Evolutionary conservation across 495 filamentous ascomycete genomes (phyloP), one percentile per base, ranked within the genome.

Genomic region (Hypoxylon cercidicola): DNA sequence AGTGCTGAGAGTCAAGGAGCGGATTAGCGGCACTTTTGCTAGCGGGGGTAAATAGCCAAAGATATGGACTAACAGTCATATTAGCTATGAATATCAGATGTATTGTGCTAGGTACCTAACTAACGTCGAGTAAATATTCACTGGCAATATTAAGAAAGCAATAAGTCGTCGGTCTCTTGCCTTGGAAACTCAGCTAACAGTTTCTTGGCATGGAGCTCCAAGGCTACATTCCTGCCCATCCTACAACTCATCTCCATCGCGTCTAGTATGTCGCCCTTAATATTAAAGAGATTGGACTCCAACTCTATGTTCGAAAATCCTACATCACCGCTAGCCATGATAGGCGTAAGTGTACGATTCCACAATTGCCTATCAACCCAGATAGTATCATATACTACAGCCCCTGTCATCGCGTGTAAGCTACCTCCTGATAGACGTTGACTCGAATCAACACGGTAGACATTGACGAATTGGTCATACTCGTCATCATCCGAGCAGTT

Each of bases 1-100:
- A 4, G 59, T 72, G n/a, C 8, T 41, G 16, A 70, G 62, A 37
- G 43, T 64, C 15, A 62, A 62, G 47, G 66, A 64, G n/a, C 40
- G 58, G 32, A 21, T 67, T 9, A 7, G 7, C 1, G 30, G 30
- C 30, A 1, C 30, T 32, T 7, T 32, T 4, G 30, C 30, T 32
- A 7, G 8, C 9, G 30, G 3, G 30, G 30, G 30, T 2, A 32
- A 32, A 32, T 32, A 32, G 30, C 9, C 10, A 0, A 40, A 15
- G 13, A 1, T 40, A 37, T 11, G 34, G 1, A 37, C 1, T 37
- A 7, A 37, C 13, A 37, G 8, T 25, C 23, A 25, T 25, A 25
- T 5, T 11, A 11, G 5, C 7, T 28, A 7, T 28, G 7, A 7
- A 7, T 28, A 28, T 28, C 7, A 28, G 25, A 28, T 28, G 3